Evolutionary conservation across 352 stramenopile genomes (phyloP), one percentile per base, ranked within the genome.

Genomic region (Pythium chondricola): DNA sequence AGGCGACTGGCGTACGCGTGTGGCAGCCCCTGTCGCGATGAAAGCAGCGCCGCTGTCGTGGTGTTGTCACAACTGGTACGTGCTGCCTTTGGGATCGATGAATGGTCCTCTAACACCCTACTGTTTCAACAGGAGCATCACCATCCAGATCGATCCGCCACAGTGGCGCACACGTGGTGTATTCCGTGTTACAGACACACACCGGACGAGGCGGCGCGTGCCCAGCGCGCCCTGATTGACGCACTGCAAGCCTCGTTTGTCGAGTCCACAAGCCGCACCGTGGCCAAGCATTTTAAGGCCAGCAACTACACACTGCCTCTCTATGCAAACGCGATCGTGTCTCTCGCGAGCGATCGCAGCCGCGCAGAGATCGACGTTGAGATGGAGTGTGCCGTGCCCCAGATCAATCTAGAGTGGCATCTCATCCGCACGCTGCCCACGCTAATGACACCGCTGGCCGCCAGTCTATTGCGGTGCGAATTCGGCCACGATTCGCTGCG

Each of bases 381-480:
- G 13, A 16, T 65, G 17, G 51, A 73, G 67, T 40, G 48, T 67
- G 29, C 71, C 76, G 59, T 85, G 60, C 52, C 56, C 24, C 3
- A 45, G 52, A 21, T 68, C 58, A 17, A 50, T 60, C 10, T 88
- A 14, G 60, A 74, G 30, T 78, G 87, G 25, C 60, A 53, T 6
- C 61, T 88, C 6, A 74, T 91, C 31, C 73, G 76, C 2, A 88
- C 73, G 35, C 61, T 91, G 9, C 79, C 79, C n/a, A 29, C 86
- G 25, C 63, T 88, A 10, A 86, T 88, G 76, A 91, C 79, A 1
- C 76, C 79, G 13, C 69, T 91, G 4, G 76, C 76, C 6, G 63
- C 52, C 18, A 84, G 66, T 48, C 49, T 91, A n/a, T 54, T 71
- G 30, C 72, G 67, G 5, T 68, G 67, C 20, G 74, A 88, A 43